A percentile compares a stretch with the other conserved stretches of the same genome.
Conservation (phyloP, 2,329 filamentous ascomycete species). For the Amesomyces nigricolor region DNA sequence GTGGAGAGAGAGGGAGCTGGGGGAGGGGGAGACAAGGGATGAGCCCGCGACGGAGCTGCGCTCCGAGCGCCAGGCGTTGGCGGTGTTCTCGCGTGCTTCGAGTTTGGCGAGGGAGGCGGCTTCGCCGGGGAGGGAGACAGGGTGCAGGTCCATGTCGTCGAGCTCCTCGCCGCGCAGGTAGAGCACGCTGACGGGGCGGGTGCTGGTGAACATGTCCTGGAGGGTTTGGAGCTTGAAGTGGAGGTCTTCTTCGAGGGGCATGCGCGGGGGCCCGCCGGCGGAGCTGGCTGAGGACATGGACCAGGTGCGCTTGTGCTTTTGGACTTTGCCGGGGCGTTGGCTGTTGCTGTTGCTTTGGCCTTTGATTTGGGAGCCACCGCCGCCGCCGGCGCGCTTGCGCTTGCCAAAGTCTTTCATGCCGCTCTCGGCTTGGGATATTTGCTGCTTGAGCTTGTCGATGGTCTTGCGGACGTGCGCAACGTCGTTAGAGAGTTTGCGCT, state of each 20-base stretch:
- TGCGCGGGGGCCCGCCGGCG: constrained; percentile 43
- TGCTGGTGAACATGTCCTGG: constrained; percentile 86
- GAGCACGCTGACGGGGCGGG: constrained; percentile 68
- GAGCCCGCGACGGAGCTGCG: constrained; percentile 55
- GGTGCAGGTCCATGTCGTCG: constrained; percentile 75
- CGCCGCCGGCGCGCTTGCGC: constrained; percentile 47
- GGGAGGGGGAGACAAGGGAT: constrained; percentile 59
- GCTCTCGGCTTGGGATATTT: constrained; percentile 72
- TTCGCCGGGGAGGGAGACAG: constrained; percentile 67
- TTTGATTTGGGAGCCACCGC: constrained; percentile 40
- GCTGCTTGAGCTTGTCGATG: constrained; percentile 92
- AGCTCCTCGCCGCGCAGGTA: constrained; percentile 71
- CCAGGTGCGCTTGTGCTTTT: constrained; percentile 91
- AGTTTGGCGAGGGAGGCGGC: constrained; percentile 53
- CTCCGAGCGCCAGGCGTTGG: constrained; percentile 48
- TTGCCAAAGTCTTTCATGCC: constrained; percentile 63
- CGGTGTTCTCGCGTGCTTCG: constrained; percentile 43
- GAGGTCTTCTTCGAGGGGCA: constrained; percentile 66
- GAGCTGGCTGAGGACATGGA: constrained; percentile 80
- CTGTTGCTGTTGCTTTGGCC: constrained; percentile 33
- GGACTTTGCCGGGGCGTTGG: constrained; percentile 70
- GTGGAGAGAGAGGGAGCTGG: constrained; percentile 58
- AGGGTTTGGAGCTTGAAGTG: constrained; percentile 71
- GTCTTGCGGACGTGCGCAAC: constrained; percentile 92
- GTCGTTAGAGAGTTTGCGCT: constrained; percentile 91